These are phyloP conservation scores for Teunomyces lycoperdinae DNA, from an alignment of 805 yeast species.

Conservation along the genomic window DNA sequence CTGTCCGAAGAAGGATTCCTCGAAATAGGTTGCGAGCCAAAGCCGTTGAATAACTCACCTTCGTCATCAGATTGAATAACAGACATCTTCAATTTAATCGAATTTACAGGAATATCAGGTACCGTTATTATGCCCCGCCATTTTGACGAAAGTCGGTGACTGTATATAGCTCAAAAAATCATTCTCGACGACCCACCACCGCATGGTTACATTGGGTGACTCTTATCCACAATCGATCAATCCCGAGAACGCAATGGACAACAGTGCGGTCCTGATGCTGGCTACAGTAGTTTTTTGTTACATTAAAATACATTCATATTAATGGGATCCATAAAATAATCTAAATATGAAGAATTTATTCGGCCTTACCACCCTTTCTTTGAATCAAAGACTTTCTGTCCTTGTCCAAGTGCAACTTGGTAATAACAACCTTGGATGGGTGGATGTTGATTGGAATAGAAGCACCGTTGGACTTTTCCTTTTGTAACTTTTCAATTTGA, in stretches of 20 bases:
- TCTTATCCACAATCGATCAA: neutral
- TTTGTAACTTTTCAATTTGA: constrained; percentile 95
- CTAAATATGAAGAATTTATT: constrained; percentile 48
- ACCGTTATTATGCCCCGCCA: constrained; percentile 1
- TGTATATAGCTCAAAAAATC: neutral
- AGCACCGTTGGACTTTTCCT: constrained; percentile 98
- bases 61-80: constrained; percentile 26
- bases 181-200: neutral
- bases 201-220: neutral
- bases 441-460: constrained; percentile 95
- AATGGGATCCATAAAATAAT: constrained; percentile 5
- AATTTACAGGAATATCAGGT: neutral
- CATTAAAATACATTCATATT: constrained; percentile 13
- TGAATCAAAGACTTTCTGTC: constrained; percentile 97
- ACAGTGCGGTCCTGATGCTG: too few relatives aligned
- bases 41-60: constrained; percentile 33
- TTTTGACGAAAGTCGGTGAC: constrained; percentile 1
- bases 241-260: too few relatives aligned
- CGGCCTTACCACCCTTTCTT: constrained; percentile 97
- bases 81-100: constrained; percentile 10
- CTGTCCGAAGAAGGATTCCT: constrained; percentile 22
- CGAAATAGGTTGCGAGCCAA: constrained; percentile 31
- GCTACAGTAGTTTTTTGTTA: neutral
- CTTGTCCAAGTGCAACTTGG: constrained; percentile 97
- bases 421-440: constrained; percentile 98